Evolutionary conservation across 345 rosid species (phyloP).

Genomic region (Anacardium occidentale): DNA sequence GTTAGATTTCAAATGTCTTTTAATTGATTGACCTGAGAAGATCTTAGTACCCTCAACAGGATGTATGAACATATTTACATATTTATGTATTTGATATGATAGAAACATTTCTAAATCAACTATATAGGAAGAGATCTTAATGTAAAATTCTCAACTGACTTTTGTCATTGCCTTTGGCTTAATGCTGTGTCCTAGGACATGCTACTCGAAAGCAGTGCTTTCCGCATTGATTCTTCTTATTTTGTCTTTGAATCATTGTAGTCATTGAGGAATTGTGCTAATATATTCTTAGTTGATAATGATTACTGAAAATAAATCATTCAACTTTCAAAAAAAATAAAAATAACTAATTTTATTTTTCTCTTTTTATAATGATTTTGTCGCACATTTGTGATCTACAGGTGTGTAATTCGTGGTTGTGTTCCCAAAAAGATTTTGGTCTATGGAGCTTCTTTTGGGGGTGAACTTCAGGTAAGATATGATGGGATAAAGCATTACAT

Average conservation of each 20-base stretch:
- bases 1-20: no score
- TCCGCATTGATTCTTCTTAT: neutral
- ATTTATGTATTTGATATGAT: no score
- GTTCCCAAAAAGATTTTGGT: constrained; percentile 98
- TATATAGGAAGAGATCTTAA: no score
- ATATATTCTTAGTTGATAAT: neutral
- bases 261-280: neutral
- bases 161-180: neutral
- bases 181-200: neutral
- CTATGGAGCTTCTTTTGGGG: constrained; percentile 85
- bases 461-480: constrained; percentile 80
- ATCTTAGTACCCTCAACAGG: no score
- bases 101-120: no score
- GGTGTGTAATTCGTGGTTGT: constrained; percentile 97
- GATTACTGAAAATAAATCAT: neutral
- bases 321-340: neutral
- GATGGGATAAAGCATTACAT: constrained; percentile 8
- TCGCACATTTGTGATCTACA: constrained; percentile 27
- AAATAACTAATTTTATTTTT: no score
- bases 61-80: no score
- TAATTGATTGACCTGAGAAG: no score
- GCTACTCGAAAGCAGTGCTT: neutral
- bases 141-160: neutral
- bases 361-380: constrained; percentile 1
- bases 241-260: neutral